phyloP scores from a whole-genome alignment of 2,329 filamentous ascomycete species.

The Talaromyces sp. region DNA sequence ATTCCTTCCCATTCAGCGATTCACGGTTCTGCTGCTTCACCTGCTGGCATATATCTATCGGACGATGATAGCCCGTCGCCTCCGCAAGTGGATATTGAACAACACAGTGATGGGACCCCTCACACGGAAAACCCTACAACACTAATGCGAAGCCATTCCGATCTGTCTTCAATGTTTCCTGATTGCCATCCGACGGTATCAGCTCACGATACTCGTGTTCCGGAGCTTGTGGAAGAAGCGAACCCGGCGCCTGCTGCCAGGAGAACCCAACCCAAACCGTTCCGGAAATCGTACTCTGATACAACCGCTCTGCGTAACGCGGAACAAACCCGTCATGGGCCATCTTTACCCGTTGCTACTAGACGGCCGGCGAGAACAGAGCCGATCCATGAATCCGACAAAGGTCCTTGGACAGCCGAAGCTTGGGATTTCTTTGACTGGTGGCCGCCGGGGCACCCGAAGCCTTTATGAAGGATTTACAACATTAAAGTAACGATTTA shows the following conservation, averaged over 20 bases:
- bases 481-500: neutral
- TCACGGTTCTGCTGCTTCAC: constrained; percentile 5
- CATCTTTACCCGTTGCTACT: constrained; percentile 11
- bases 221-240: neutral
- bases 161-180: constrained; percentile 6
- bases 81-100: neutral
- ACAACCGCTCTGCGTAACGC: constrained; percentile 22
- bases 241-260: neutral
- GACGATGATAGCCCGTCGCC: neutral
- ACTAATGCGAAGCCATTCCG: constrained; percentile 9
- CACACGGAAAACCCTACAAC: neutral
- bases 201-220: neutral
- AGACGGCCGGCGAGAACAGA: constrained; percentile 14
- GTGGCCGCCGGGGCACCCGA: constrained; percentile 35
- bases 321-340: constrained; percentile 6
- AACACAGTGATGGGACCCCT: neutral
- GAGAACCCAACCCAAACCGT: constrained; percentile 9
- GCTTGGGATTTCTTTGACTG: constrained; percentile 39
- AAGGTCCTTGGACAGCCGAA: constrained; percentile 38
- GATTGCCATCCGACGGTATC: neutral
- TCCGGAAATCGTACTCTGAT: constrained; percentile 32
- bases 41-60: constrained; percentile 3
- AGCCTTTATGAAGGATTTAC: constrained; percentile 17
- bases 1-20: constrained; percentile 9
- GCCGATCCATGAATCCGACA: constrained; percentile 18